A percentile compares a stretch with the other conserved stretches of the same genome.
Conservation (phyloP, 179 eudicot species). For the Beta macrorhiza region DNA sequence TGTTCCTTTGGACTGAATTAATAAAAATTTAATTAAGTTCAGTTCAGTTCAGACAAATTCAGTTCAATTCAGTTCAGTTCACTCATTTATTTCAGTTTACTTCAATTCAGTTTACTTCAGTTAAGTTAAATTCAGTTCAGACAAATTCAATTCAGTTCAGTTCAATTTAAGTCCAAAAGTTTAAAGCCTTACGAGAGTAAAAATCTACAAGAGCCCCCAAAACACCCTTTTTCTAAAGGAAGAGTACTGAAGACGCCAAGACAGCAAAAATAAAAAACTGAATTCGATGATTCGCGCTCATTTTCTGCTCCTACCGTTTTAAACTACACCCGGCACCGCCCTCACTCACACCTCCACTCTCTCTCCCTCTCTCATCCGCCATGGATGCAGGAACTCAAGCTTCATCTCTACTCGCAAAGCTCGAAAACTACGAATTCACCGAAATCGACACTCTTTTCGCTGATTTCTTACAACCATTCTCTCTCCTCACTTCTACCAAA, state of each 20-base stretch:
- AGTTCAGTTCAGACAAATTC: too few species aligned
- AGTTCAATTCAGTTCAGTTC: too few species aligned
- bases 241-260: conserved; percentile 21
- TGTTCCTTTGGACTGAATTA: too few species aligned
- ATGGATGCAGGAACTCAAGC: conserved; percentile 40
- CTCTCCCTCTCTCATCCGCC: conserved; percentile 19
- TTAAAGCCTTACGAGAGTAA: too few species aligned
- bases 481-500: conserved; percentile 14
- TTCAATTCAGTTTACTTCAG: too few species aligned
- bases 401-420: conserved; percentile 39
- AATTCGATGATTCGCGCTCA: conserved; percentile 9
- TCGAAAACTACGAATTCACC: conserved; percentile 44
- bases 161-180: too few species aligned
- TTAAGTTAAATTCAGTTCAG: too few species aligned
- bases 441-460: conserved; percentile 36
- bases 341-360: background rate
- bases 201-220: too few species aligned
- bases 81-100: too few species aligned
- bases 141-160: too few species aligned
- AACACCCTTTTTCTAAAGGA: background rate
- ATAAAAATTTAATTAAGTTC: too few species aligned
- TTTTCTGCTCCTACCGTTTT: background rate
- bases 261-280: background rate
- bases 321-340: background rate
- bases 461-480: conserved; percentile 41